Evolutionary conservation across 192 early-diverging fungal genomes (phyloP).

Genomic region (Gaertneriomyces semiglobifer): DNA sequence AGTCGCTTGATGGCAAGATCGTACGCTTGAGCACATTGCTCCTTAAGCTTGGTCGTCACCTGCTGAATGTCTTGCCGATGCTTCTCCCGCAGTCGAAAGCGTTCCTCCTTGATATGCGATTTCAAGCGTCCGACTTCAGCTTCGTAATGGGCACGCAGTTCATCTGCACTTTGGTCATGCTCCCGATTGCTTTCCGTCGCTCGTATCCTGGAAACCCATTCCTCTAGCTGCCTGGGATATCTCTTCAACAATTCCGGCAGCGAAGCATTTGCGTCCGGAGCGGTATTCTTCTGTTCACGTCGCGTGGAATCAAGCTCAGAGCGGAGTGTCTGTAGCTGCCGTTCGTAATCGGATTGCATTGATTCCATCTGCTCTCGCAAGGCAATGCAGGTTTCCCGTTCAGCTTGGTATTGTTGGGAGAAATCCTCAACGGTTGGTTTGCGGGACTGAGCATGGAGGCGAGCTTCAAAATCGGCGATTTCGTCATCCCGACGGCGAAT

Average conservation of each 20-base stretch:
- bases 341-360: not conserved
- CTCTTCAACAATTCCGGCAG: constrained; percentile 1
- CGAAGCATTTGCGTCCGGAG: not conserved
- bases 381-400: not conserved
- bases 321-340: not conserved
- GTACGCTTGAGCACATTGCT: constrained; percentile 39
- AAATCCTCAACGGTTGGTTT: constrained; percentile 20
- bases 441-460: not conserved
- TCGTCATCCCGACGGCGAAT: not conserved
- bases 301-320: not conserved
- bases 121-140: not conserved
- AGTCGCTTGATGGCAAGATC: constrained; percentile 29
- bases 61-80: constrained; percentile 12
- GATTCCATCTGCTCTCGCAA: constrained; percentile 1
- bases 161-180: not conserved
- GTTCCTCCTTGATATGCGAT: constrained; percentile 7
- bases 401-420: constrained; percentile 18
- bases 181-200: not conserved
- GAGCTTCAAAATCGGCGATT: constrained; percentile 9
- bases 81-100: not conserved
- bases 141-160: not conserved
- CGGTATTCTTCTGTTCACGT: not conserved
- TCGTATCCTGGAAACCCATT: not conserved
- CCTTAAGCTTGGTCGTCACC: constrained; percentile 21
- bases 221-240: constrained; percentile 1